Conservation (phyloP, 371 early-diverging fungal species). For the Syncephalastrum sp. region DNA sequence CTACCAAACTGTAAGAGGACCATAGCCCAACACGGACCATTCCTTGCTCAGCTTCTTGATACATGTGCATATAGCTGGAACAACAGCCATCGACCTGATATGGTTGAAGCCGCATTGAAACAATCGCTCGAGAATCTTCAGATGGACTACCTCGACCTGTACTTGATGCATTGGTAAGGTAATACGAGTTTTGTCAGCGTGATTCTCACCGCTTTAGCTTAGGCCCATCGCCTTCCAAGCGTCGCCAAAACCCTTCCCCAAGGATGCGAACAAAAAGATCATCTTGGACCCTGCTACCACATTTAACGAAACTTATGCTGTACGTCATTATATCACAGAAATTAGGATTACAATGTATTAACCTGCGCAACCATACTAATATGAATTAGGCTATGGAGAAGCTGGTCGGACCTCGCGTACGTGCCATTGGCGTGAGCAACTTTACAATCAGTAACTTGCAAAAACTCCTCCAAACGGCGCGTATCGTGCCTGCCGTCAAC, state of each 20-base stretch:
- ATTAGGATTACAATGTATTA: background rate
- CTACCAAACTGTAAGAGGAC: slow-evolving; percentile 48
- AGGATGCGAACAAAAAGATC: slow-evolving; percentile 28
- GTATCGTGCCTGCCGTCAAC: slow-evolving; percentile 61
- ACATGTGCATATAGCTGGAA: slow-evolving; percentile 57
- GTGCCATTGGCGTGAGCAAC: slow-evolving; percentile 68
- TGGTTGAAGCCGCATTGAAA: slow-evolving; percentile 47
- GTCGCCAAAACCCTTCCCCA: slow-evolving; percentile 20
- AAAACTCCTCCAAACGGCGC: slow-evolving; percentile 44
- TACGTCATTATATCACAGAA: slow-evolving; percentile 7
- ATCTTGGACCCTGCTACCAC: slow-evolving; percentile 18
- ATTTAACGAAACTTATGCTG: slow-evolving; percentile 49
- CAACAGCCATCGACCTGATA: slow-evolving; percentile 47
- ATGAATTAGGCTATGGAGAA: slow-evolving; percentile 56
- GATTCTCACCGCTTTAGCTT: background rate
- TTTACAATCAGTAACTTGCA: slow-evolving; percentile 53
- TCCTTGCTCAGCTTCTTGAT: slow-evolving; percentile 3
- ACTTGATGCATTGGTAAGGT: slow-evolving; percentile 54
- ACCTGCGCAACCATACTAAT: background rate
- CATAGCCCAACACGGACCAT: background rate
- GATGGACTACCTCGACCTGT: slow-evolving; percentile 73
- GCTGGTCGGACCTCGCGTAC: slow-evolving; percentile 51
- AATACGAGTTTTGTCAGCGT: background rate
- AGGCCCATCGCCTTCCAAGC: slow-evolving; percentile 39
- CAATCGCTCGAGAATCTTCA: slow-evolving; percentile 54